Base-by-base conservation (phyloP, 2,329 filamentous ascomycete species). In the Dothistroma pini region DNA sequence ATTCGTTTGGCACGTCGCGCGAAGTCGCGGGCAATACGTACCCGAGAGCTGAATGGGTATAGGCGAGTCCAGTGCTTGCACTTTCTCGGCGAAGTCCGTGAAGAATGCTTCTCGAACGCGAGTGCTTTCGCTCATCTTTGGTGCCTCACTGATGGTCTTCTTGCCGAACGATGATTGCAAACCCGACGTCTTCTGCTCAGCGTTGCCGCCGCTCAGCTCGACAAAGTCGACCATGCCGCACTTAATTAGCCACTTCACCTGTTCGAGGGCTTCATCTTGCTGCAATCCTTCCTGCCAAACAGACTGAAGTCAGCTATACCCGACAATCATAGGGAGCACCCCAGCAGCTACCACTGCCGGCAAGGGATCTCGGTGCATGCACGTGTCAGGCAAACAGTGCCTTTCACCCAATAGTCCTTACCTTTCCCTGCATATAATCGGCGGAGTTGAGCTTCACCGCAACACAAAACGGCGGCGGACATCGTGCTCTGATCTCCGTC, bases 51-150 rank as follows among this genome's bases (percentile, higher is more conserved):
- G 69, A 3, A 74, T 66, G 0, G 69, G 69, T 10, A 73, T 62
- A 0, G 61, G 56, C 0, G 71, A 67, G 9, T 71, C 57, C 59
- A 71, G 62, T 16, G 55, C 56, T 54, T 69, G 68, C 10, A 73
- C 68, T n/a, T 66, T 68, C 47, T 71, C 69, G 2, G 75, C 84
- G 64, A 89, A 89, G 51, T 88, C 83, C 0, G 89, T 76, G 75
- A 90, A 90, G 77, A 87, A 89, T 0, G 86, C 85, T 66, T 90
- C 87, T 8, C 87, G 80, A 0, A 80, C 79, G 12, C 75, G 74
- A 0, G 84, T 86, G 32, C 64, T 71, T 61, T 71, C 67, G 64
- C 57, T 54, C 55, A 62, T 58, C 61, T 61, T 65, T 58, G 63
- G 44, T 53, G 51, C 58, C 29, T 68, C 59, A 63, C 77, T 69